Conservation (phyloP, 768 basidiomycete genomes). For the Scleroderma citrinum region DNA sequence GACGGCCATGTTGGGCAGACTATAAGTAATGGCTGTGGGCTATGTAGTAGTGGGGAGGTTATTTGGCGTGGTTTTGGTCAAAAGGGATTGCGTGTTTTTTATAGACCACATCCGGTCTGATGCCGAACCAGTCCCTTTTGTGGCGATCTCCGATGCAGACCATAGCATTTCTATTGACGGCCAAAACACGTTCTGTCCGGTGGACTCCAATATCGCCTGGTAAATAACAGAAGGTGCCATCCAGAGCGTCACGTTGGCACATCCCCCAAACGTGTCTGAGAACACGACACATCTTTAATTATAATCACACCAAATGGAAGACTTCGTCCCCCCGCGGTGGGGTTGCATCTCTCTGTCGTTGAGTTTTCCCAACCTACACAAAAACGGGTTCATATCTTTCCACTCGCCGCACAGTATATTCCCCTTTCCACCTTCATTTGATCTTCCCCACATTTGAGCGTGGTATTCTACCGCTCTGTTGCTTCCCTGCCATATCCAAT, state of each 20-base stretch:
- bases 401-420: too few relatives aligned
- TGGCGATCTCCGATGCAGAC: not conserved
- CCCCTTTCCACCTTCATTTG: too few relatives aligned
- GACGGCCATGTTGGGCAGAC: constrained; percentile 3
- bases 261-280: constrained; percentile 17
- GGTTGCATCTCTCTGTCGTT: not conserved
- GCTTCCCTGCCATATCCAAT: too few relatives aligned
- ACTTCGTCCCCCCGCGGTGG: not conserved
- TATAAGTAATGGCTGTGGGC: not conserved
- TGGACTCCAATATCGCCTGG: too few relatives aligned
- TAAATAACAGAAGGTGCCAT: too few relatives aligned
- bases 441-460: too few relatives aligned
- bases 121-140: not conserved
- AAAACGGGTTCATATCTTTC: too few relatives aligned
- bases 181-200: too few relatives aligned
- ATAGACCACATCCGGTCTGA: constrained; percentile 2
- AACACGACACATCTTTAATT: constrained; percentile 6
- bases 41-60: constrained; percentile 4
- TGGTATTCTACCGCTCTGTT: too few relatives aligned
- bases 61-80: constrained; percentile 4
- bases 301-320: not conserved
- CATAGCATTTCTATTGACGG: too few relatives aligned
- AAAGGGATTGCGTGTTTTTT: not conserved
- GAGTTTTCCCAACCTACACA: too few relatives aligned
- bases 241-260: too few relatives aligned